These are phyloP conservation scores for Rutstroemia sp. DNA, from an alignment of 2,329 filamentous ascomycete genomes.

Conservation along the genomic window DNA sequence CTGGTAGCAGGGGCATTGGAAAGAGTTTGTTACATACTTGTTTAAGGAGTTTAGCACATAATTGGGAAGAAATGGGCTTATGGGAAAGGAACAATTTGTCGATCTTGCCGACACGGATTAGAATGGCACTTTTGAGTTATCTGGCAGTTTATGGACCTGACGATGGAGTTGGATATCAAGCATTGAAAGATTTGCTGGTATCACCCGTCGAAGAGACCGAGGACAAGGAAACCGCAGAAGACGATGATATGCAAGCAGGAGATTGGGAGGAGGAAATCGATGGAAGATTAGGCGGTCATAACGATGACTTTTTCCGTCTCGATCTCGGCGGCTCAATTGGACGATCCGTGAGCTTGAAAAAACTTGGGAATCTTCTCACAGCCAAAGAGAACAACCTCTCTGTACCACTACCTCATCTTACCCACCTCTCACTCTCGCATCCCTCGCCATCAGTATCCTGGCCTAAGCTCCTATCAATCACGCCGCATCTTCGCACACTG, in stretches of 20 bases:
- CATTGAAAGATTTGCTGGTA: conserved; percentile 41
- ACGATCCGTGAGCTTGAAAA: conserved; percentile 42
- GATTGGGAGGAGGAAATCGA: conserved; percentile 16
- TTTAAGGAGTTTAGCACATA: conserved; percentile 41
- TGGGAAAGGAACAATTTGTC: conserved; percentile 52
- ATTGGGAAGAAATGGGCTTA: conserved; percentile 48
- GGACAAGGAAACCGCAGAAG: not conserved
- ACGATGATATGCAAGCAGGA: not conserved
- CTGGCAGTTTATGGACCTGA: conserved; percentile 37
- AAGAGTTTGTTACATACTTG: conserved; percentile 40
- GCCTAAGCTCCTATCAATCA: conserved; percentile 50
- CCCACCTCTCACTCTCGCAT: conserved; percentile 50
- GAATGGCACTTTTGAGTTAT: conserved; percentile 44
- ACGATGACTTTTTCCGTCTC: conserved; percentile 43
- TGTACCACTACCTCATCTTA: conserved; percentile 43
- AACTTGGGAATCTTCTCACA: conserved; percentile 32
- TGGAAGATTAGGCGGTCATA: conserved; percentile 24
- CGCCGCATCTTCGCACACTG: conserved; percentile 43
- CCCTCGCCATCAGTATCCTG: conserved; percentile 40
- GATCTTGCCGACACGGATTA: conserved; percentile 45
- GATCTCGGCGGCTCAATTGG: conserved; percentile 48
- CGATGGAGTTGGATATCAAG: conserved; percentile 42
- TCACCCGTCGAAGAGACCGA: conserved; percentile 19
- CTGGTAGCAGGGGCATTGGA: not conserved
- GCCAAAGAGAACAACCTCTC: conserved; percentile 10